These are phyloP conservation scores for Arabidopsis arenosa DNA, from an alignment of 345 rosid genomes.

Conservation along the genomic window DNA sequence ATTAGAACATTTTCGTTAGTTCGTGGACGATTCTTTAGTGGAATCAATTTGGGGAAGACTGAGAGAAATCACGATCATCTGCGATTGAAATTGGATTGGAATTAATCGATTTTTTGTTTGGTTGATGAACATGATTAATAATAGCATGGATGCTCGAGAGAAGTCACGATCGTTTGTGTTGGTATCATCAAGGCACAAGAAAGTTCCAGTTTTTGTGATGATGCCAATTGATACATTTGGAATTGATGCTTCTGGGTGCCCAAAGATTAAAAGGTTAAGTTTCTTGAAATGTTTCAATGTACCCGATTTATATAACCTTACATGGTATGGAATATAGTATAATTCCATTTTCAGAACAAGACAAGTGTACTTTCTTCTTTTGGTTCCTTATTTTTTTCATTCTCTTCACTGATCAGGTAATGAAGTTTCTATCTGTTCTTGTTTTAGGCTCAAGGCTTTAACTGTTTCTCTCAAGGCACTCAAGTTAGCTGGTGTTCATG, in stretches of 20 bases:
- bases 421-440: conserved; percentile 33
- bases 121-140: conserved; percentile 38
- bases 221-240: conserved; percentile 59
- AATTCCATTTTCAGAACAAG: conserved; percentile 8
- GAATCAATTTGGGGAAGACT: conserved; percentile 8
- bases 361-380: not conserved
- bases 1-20: conserved; percentile 23
- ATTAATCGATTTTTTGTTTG: not conserved
- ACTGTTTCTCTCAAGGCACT: conserved; percentile 74
- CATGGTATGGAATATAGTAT: conserved; percentile 26
- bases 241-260: conserved; percentile 62
- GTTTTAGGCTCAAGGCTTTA: conserved; percentile 70
- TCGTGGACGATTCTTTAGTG: conserved; percentile 19
- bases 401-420: conserved; percentile 3
- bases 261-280: conserved; percentile 58
- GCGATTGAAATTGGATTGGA: not conserved
- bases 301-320: conserved; percentile 28
- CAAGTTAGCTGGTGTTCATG: conserved; percentile 77
- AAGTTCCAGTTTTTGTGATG: conserved; percentile 66
- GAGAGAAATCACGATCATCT: not conserved
- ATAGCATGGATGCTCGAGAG: conserved; percentile 70
- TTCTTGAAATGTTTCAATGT: conserved; percentile 18
- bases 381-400: conserved; percentile 4
- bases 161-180: conserved; percentile 55
- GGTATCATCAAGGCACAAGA: conserved; percentile 63